Conservation (phyloP, 495 filamentous ascomycete genomes). For the Aspergillus homomorphus region DNA sequence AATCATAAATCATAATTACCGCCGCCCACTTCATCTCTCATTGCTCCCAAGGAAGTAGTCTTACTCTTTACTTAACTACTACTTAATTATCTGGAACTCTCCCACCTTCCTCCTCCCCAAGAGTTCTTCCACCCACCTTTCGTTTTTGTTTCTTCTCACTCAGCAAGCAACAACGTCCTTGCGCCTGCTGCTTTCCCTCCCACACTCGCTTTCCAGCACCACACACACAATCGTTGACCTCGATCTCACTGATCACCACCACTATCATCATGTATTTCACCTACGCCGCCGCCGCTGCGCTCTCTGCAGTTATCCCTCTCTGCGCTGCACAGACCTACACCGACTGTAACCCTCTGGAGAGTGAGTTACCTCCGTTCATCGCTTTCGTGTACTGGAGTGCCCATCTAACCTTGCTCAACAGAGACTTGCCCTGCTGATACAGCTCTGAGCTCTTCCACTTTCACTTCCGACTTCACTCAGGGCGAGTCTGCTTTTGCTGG, state of each 20-base stretch:
- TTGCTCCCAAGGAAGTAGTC: background rate
- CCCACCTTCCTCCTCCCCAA: background rate
- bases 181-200: constrained; percentile 1
- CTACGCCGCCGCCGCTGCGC: constrained; percentile 32
- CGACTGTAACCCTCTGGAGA: constrained; percentile 41
- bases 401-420: constrained; percentile 16
- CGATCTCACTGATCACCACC: background rate
- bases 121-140: background rate
- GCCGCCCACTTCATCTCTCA: too few species aligned
- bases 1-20: background rate
- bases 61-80: background rate
- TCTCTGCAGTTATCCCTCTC: constrained; percentile 35
- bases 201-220: constrained; percentile 8
- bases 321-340: constrained; percentile 47
- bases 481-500: constrained; percentile 47
- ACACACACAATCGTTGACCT: constrained; percentile 1
- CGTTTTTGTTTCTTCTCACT: background rate
- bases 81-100: background rate
- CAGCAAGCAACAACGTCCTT: background rate
- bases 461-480: constrained; percentile 63
- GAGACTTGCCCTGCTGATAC: constrained; percentile 58
- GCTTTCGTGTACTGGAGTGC: background rate
- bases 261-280: constrained; percentile 33
- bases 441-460: constrained; percentile 55
- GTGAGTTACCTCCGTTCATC: constrained; percentile 18